Evolutionary conservation across 2,329 filamentous ascomycete genomes (phyloP).

Genomic region (Eutypa lata): DNA sequence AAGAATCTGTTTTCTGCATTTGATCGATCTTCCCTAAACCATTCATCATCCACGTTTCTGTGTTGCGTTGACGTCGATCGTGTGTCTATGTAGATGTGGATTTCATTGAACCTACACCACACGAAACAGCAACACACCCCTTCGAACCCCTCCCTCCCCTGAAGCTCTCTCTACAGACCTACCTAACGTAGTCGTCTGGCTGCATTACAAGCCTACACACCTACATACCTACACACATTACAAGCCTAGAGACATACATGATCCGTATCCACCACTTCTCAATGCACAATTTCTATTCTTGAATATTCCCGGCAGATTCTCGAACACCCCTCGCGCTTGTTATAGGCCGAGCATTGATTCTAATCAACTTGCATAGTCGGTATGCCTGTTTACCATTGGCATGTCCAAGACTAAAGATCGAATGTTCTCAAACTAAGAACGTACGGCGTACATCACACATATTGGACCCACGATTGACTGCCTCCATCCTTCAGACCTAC

Average conservation of each 20-base stretch:
- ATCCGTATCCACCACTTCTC: neutral
- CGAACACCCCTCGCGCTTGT: neutral
- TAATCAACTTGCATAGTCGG: neutral
- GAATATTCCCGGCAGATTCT: neutral
- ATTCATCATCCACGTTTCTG: neutral
- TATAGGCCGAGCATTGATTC: neutral
- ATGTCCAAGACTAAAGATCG: neutral
- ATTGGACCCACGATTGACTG: neutral
- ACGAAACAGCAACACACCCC: neutral
- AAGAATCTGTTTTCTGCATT: neutral
- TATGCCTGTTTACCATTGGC: neutral
- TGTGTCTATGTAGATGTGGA: neutral
- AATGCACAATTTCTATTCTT: neutral
- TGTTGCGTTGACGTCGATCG: neutral
- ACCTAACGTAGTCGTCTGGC: conserved; percentile 5
- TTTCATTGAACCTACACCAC: no score
- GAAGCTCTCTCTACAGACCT: conserved; percentile 4
- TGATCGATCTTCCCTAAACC: neutral
- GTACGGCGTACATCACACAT: neutral
- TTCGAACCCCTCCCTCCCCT: neutral
- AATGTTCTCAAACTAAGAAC: neutral
- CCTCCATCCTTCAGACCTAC: neutral
- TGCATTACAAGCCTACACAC: neutral
- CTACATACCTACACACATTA: neutral
- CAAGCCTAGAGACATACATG: neutral